These are phyloP conservation scores for Takakia lepidozioides DNA, from an alignment of 225 moss, liverwort and hornwort genomes.

Conservation along the genomic window DNA sequence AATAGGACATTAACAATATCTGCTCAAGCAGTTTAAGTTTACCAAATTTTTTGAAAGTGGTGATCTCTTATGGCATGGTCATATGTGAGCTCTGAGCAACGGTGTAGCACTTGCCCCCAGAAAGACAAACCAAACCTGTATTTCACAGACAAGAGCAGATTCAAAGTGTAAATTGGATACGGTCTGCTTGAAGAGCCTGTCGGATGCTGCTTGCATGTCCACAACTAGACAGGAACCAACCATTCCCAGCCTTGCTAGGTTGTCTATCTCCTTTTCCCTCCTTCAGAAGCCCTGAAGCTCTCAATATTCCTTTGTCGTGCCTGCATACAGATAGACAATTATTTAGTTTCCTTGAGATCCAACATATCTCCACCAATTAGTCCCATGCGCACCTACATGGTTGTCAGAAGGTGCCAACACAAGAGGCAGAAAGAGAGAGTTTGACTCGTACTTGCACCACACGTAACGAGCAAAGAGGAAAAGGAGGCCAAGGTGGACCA, in stretches of 20 bases:
- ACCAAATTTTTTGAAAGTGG: too few relatives aligned
- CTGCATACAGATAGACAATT: constrained; percentile 25
- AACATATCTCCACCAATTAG: background rate
- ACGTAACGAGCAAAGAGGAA: constrained; percentile 68
- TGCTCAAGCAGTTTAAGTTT: too few relatives aligned
- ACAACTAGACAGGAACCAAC: constrained; percentile 7
- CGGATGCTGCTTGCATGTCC: constrained; percentile 13
- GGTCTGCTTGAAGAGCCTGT: constrained; percentile 29
- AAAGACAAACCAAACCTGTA: too few relatives aligned
- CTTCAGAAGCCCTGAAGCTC: constrained; percentile 21
- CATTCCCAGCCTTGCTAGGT: constrained; percentile 3
- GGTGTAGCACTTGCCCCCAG: too few relatives aligned
- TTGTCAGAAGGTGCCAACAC: too few relatives aligned
- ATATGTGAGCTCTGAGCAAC: too few relatives aligned
- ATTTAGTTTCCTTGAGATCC: background rate
- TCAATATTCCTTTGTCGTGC: constrained; percentile 61
- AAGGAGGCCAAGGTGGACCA: constrained; percentile 63
- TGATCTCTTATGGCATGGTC: too few relatives aligned
- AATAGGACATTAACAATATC: constrained; percentile 81
- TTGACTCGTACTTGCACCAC: constrained; percentile 75
- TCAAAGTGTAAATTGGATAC: constrained; percentile 22
- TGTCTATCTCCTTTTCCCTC: constrained; percentile 10
- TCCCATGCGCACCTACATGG: too few relatives aligned
- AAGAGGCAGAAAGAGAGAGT: too few relatives aligned
- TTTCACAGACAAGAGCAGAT: too few relatives aligned